Base-by-base conservation (phyloP, 805 yeast species). In the Kodamaea leandrae region DNA sequence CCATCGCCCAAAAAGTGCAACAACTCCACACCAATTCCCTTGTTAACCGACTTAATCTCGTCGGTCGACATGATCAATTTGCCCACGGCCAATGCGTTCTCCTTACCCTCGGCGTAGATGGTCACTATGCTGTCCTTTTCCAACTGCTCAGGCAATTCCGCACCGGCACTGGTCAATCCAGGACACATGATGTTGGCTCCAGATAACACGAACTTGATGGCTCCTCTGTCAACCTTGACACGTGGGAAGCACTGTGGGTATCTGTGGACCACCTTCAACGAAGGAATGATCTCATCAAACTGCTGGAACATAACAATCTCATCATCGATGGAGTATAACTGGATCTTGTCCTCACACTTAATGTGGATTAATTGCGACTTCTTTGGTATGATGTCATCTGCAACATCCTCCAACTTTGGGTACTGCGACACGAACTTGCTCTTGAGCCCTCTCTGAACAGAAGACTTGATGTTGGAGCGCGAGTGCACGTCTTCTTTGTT, bases 121-220 rank as follows among this genome's bases (percentile, higher is more conserved):
- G 85, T 75, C 34, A 90, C 96, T 20, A 86, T 74, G n/a, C 82
- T 71, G 40, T 76, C 95, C 50, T 78, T 72, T 30, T 76, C 80
- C 44, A 80, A 58, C 21, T 82, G 82, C 17, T 82, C 90, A 15
- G 96, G 96, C 46, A 89, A 68, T 40, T 66, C 64, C 15, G 95
- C 96, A 30, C 96, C 96, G 2, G 83, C 74, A 14, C 93, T 81
- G 0, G 96, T 88, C 48, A 88, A 73, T 14, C 96, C 96, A 3
- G 96, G 96, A 64, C 96, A 90, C 98, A 90, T 90, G 55, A 90
- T 86, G 57, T 90, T 90, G 20, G 97, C 96, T 42, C 97, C 98
- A 3, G 95, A 83, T n/a, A 90, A 68, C 18, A 90, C 93, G 57
- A 90, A 90, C 63, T 90, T 90, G 60, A 90, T 90, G 38, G 98